Conservation (phyloP, 331 rosid genomes). For the Malus hybrid region DNA sequence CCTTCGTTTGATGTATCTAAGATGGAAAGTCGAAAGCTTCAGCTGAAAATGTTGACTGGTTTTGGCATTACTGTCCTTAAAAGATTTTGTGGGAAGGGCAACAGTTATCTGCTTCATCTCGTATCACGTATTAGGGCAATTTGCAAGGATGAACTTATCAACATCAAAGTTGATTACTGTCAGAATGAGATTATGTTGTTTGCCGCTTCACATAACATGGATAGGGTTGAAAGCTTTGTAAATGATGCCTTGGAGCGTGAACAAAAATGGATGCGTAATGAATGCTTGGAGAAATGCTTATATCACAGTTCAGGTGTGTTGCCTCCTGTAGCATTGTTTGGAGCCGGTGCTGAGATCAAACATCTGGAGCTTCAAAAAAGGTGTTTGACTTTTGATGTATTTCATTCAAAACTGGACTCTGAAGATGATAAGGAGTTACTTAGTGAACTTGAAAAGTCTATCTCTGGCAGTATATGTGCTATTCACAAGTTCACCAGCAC, state of each 20-base stretch:
- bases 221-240: conserved; percentile 31
- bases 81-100: conserved; percentile 77
- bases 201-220: conserved; percentile 53
- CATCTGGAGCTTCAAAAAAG: conserved; percentile 81
- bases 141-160: conserved; percentile 56
- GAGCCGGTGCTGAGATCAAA: conserved; percentile 88
- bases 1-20: conserved; percentile 52
- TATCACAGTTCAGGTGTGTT: conserved; percentile 56
- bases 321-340: conserved; percentile 73
- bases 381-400: conserved; percentile 64
- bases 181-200: conserved; percentile 51
- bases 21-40: conserved; percentile 54
- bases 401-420: conserved; percentile 39
- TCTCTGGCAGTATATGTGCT: conserved; percentile 53
- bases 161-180: conserved; percentile 51
- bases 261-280: conserved; percentile 44
- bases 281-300: conserved; percentile 71
- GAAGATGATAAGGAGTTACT: conserved; percentile 71
- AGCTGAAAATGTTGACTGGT: conserved; percentile 47
- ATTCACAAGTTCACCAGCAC: conserved; percentile 45
- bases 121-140: conserved; percentile 38
- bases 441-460: conserved; percentile 54
- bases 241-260: conserved; percentile 49
- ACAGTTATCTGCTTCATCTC: conserved; percentile 44
- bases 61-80: conserved; percentile 62